A percentile compares a stretch with the other conserved stretches of the same genome.
These are phyloP conservation scores for Schrenkiella parvula DNA, from an alignment of 345 rosid species.

Conservation along the genomic window DNA sequence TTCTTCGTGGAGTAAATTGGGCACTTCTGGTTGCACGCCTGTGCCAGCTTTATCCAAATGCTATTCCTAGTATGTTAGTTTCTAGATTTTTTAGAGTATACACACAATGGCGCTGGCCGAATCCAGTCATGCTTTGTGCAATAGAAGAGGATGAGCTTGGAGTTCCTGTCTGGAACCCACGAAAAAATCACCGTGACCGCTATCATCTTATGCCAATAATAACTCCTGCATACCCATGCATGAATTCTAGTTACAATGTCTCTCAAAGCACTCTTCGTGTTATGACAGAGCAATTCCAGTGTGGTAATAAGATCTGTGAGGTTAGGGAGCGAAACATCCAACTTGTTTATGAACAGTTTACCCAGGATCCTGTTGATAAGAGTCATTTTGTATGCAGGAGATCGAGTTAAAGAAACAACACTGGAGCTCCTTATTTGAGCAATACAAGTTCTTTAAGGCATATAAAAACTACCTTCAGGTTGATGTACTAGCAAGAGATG, in stretches of 20 bases:
- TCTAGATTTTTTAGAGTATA: slow-evolving; percentile 63
- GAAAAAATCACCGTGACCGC: slow-evolving; percentile 61
- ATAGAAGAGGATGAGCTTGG: slow-evolving; percentile 58
- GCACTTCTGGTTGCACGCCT: slow-evolving; percentile 63
- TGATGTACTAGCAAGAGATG: slow-evolving; percentile 48
- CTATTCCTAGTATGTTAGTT: slow-evolving; percentile 62
- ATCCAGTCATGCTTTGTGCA: slow-evolving; percentile 69
- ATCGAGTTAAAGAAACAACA: slow-evolving; percentile 51
- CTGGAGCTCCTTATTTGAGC: slow-evolving; percentile 57
- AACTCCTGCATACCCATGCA: slow-evolving; percentile 82
- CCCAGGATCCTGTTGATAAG: neutral
- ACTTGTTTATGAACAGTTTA: neutral
- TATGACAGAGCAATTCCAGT: slow-evolving; percentile 60
- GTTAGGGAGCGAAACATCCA: slow-evolving; percentile 18
- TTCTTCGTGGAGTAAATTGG: slow-evolving; percentile 77
- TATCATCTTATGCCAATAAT: slow-evolving; percentile 66
- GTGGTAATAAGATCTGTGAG: slow-evolving; percentile 58
- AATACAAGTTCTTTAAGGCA: slow-evolving; percentile 58
- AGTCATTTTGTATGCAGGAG: slow-evolving; percentile 34
- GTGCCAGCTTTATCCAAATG: slow-evolving; percentile 75
- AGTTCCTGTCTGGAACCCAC: slow-evolving; percentile 64
- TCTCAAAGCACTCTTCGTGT: slow-evolving; percentile 62
- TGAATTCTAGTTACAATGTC: slow-evolving; percentile 77
- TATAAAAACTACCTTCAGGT: slow-evolving; percentile 67
- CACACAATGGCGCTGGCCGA: slow-evolving; percentile 75